phyloP scores from a whole-genome alignment of 257 asterid genomes.

The Petrea volubilis region DNA sequence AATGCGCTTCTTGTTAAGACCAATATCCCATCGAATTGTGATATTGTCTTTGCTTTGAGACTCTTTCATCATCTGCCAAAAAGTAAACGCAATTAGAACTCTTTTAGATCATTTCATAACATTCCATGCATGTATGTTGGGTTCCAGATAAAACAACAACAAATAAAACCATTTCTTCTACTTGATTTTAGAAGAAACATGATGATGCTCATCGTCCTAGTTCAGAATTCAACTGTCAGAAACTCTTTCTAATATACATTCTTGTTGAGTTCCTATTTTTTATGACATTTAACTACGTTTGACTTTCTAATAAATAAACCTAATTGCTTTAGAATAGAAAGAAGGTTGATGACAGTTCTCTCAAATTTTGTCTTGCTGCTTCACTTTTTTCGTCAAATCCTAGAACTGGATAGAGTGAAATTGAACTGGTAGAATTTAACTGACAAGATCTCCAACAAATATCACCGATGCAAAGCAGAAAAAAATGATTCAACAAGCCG shows the following conservation, averaged over 20 bases:
- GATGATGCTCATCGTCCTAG: neutral
- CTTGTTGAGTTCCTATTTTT: neutral
- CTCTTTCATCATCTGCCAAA: conserved; percentile 95
- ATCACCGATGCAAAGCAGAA: neutral
- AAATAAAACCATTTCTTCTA: neutral
- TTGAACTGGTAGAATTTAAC: neutral
- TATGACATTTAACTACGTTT: neutral
- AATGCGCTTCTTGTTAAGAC: conserved; percentile 94
- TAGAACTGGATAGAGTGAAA: neutral
- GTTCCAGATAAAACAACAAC: neutral
- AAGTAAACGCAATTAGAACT: conserved; percentile 19
- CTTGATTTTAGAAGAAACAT: neutral
- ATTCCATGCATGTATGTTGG: neutral
- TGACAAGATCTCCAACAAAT: conserved; percentile 9
- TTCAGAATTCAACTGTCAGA: neutral
- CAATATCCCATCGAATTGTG: conserved; percentile 94
- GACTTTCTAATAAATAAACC: neutral
- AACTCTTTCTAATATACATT: neutral
- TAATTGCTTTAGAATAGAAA: neutral
- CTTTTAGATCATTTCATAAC: neutral
- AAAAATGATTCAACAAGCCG: neutral
- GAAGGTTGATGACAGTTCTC: neutral
- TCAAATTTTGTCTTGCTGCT: neutral
- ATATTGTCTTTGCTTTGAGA: conserved; percentile 97
- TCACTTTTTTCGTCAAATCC: neutral